phyloP scores from a whole-genome alignment of 176 grass and related monocot genomes.

The Typha latifolia region DNA sequence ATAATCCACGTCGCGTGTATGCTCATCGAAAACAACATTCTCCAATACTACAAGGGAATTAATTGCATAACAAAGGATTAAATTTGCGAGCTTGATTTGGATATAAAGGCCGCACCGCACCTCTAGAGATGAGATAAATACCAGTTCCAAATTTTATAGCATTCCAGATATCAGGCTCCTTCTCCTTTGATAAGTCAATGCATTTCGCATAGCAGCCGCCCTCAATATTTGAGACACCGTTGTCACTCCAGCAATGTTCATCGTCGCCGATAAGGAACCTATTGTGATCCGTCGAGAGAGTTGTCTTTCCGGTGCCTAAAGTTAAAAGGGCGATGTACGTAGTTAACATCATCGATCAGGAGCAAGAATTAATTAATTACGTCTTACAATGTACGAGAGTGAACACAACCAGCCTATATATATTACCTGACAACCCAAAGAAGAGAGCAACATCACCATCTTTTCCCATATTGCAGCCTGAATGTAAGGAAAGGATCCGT shows the following conservation, averaged over 20 bases:
- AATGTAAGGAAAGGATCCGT: constrained; percentile 85
- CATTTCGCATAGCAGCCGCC: constrained; percentile 98
- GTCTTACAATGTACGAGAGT: background rate
- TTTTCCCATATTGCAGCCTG: constrained; percentile 95
- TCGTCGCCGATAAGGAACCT: constrained; percentile 82
- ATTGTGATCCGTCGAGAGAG: constrained; percentile 86
- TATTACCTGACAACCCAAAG: constrained; percentile 95
- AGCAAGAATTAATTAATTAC: background rate
- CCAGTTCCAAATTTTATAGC: constrained; percentile 98
- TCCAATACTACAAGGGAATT: constrained; percentile 51
- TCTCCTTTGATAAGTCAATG: constrained; percentile 67
- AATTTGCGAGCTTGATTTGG: background rate
- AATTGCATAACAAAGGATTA: background rate
- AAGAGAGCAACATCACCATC: constrained; percentile 95
- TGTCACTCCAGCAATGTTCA: constrained; percentile 94
- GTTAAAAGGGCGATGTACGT: background rate
- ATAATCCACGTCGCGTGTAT: constrained; percentile 78
- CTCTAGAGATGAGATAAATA: background rate
- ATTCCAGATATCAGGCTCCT: constrained; percentile 98
- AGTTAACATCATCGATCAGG: background rate
- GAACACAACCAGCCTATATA: too few species aligned
- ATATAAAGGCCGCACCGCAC: background rate
- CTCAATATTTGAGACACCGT: constrained; percentile 92
- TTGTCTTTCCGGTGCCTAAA: constrained; percentile 89
- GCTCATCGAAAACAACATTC: constrained; percentile 98